Evolutionary conservation across 768 basidiomycete genomes (phyloP), one percentile per base, ranked within the genome.

Genomic region (Tephrocybe sp.): DNA sequence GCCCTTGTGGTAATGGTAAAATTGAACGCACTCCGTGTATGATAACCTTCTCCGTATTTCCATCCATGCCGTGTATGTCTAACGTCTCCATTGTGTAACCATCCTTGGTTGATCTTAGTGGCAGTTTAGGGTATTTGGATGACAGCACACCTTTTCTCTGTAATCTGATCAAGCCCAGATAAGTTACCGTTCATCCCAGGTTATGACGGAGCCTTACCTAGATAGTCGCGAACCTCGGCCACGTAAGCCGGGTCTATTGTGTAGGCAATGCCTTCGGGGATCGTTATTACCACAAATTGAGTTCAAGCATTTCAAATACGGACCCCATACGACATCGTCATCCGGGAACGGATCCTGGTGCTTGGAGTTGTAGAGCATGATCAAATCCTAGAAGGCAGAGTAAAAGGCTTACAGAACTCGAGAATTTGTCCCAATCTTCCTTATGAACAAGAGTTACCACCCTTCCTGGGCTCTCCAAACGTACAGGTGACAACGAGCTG

Each of bases 391-490:
- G 14, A 2, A 46, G 2, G 15, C n/a, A 18, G n/a, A 44, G 4
- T 5, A 17, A 11, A 11, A 28, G 3, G 17, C 81, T 53, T 56
- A 90, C 90, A 15, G 82, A 78, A n/a, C 62, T 72, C 5, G 88
- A 88, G 62, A 90, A 85, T 11, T 68, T 64, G 30, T 86, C 85
- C 95, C 95, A 98, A 39, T 96, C 91, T 63, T 86, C 83, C 52
- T 90, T 88, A 58, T 90, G 88, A 8, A 97, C 76, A 2, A 98
- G 75, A 0, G 94, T 98, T 0, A 96, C 94, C 1, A 96, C 95
- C 37, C 93, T 73, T 2, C 94, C 94, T 2, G 93, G 93, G 45
- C 74, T 81, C 90, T 92, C 56, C 3, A 21, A 18, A 32, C 45
- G 25, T 24, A 54, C n/a, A 3, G 18, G 0, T 1, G 17, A 12